Evolutionary conservation across 2,329 filamentous ascomycete species (phyloP), one percentile per base, ranked within the genome.

Genomic region (Tolypocladium ovalisporum): DNA sequence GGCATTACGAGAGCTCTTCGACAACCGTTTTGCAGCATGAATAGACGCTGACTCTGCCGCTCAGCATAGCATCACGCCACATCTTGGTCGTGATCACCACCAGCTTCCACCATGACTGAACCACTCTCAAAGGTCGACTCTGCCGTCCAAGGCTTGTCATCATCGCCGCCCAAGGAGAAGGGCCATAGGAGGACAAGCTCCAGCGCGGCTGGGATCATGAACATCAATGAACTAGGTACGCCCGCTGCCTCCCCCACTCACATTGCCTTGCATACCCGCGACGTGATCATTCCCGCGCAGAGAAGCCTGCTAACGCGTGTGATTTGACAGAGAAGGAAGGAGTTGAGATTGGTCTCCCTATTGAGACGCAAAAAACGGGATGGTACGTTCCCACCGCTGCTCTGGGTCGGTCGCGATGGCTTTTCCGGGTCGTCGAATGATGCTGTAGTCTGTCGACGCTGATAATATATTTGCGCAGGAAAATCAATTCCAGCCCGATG

Each of bases 51-150:
- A 52, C 47, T 34, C 10, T 32, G 19, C 19, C 29, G 9, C 29
- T 13, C 47, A 2, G 9, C 47, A 13, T n/a, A 52, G 47, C 47
- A 34, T 52, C 32, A 52, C 47, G 47, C 47, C 47, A 13, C 29
- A 12, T 22, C 47, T 34, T 22, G 47, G 47, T 15, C 19, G 34
- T 37, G 19, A 49, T 47, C 61, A 60, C 59, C 49, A 60, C 54
- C 55, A 54, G 57, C 15, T 39, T 32, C 51, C 58, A 70, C 56
- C 66, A 74, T 74, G 71, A 66, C 71, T 61, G 72, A 74, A 73
- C 82, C 87, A 68, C 83, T 96, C 71, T 82, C 83, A 75, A 96
- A 95, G 80, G 85, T 96, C 78, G 92, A 97, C 76, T 96, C 92
- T 60, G 90, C 90, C 78, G 85, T 95, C 70, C 86, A 90, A 71